Evolutionary conservation across 352 stramenopile genomes (phyloP).

Genomic region (Phytopythium helicoides): DNA sequence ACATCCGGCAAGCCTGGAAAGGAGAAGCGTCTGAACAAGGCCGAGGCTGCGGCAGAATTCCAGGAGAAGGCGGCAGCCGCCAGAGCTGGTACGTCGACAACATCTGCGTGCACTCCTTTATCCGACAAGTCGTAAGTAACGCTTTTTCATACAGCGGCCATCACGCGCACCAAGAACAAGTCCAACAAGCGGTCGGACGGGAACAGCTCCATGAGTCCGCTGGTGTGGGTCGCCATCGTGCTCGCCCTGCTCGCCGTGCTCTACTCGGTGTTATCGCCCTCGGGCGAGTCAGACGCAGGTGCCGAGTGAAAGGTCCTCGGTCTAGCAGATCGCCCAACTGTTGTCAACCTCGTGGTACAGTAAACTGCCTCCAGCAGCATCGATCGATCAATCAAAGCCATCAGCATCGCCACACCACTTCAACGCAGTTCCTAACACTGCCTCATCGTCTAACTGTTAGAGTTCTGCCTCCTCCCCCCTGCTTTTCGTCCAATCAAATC

Average conservation of each 20-base stretch:
- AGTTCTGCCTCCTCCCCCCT: too few relatives aligned
- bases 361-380: too few relatives aligned
- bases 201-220: slow-evolving; percentile 13
- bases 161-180: slow-evolving; percentile 74
- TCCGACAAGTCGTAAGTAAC: slow-evolving; percentile 6
- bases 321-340: too few relatives aligned
- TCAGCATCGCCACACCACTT: too few relatives aligned
- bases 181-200: slow-evolving; percentile 33
- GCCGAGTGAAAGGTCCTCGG: too few relatives aligned
- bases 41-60: slow-evolving; percentile 26
- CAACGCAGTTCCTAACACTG: too few relatives aligned
- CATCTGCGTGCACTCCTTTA: neutral
- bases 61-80: slow-evolving; percentile 46
- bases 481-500: too few relatives aligned
- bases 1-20: slow-evolving; percentile 23
- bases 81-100: slow-evolving; percentile 38
- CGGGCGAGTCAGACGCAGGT: too few relatives aligned
- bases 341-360: too few relatives aligned
- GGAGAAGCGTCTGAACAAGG: slow-evolving; percentile 20
- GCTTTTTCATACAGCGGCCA: slow-evolving; percentile 37
- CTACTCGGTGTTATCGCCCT: slow-evolving; percentile 4
- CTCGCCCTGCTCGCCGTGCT: slow-evolving; percentile 38
- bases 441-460: too few relatives aligned
- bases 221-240: slow-evolving; percentile 37
- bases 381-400: too few relatives aligned